Evolutionary conservation across 768 basidiomycete genomes (phyloP).

Genomic region (Paxillus ammoniavirescens): DNA sequence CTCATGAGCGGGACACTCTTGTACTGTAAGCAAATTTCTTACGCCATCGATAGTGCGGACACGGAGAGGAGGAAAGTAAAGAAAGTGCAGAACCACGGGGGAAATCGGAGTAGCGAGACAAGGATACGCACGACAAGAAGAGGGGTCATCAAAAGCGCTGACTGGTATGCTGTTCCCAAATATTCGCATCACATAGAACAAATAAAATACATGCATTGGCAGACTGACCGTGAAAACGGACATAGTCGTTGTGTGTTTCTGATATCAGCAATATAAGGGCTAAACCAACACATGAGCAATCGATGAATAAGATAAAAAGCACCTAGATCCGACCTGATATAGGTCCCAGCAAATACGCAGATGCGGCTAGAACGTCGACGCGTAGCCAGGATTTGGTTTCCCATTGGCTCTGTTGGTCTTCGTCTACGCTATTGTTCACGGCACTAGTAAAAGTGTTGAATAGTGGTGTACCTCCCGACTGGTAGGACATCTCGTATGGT

Average conservation of each 20-base stretch:
- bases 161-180: constrained; percentile 64
- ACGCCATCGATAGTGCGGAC: constrained; percentile 55
- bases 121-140: constrained; percentile 56
- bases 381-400: constrained; percentile 67
- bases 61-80: constrained; percentile 45
- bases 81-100: constrained; percentile 49
- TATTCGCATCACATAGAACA: constrained; percentile 3
- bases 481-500: constrained; percentile 24
- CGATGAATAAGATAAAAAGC: not conserved
- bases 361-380: constrained; percentile 64
- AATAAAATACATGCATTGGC: constrained; percentile 2
- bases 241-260: constrained; percentile 76
- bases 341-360: constrained; percentile 67
- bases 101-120: constrained; percentile 50
- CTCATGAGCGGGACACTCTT: not conserved
- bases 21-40: constrained; percentile 25
- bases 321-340: constrained; percentile 56
- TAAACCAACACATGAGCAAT: constrained; percentile 22
- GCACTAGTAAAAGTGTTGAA: constrained; percentile 46
- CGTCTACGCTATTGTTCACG: constrained; percentile 37
- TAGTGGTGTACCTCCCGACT: constrained; percentile 64
- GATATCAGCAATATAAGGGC: constrained; percentile 64
- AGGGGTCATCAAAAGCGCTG: constrained; percentile 67
- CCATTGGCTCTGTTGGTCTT: constrained; percentile 55
- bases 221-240: constrained; percentile 71